A percentile compares a stretch with the other conserved stretches of the same genome.
Conservation (phyloP, 768 basidiomycete genomes). For the Sarcodon aspratus region DNA sequence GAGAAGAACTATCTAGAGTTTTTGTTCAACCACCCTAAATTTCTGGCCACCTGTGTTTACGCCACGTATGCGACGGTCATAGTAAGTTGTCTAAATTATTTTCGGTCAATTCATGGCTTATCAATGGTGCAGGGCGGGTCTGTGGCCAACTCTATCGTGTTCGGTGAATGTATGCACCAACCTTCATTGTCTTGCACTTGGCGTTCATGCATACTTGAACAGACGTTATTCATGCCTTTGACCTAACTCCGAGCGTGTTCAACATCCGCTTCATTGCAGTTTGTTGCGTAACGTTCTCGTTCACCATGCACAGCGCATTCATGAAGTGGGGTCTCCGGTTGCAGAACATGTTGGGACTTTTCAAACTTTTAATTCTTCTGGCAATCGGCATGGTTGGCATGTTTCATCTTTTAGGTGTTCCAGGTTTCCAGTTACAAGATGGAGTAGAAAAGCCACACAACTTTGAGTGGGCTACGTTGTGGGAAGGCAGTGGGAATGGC, state of each 20-base stretch:
- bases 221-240: conserved; percentile 52
- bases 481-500: conserved; percentile 45
- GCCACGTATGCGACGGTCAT: conserved; percentile 45
- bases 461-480: conserved; percentile 46
- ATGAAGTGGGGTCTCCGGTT: conserved; percentile 45
- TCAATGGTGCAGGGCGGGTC: conserved; percentile 34
- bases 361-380: conserved; percentile 47
- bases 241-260: conserved; percentile 27
- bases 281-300: conserved; percentile 41
- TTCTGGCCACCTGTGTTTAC: conserved; percentile 48
- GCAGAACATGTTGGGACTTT: conserved; percentile 51
- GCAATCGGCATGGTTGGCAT: conserved; percentile 44
- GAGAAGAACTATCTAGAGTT: conserved; percentile 72
- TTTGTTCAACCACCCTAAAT: conserved; percentile 52
- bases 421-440: conserved; percentile 37
- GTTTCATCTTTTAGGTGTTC: conserved; percentile 33
- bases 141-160: conserved; percentile 50
- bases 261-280: conserved; percentile 44
- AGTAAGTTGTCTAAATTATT: conserved; percentile 22
- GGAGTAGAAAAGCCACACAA: conserved; percentile 41
- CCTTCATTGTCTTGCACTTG: not conserved
- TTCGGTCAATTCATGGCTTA: not conserved
- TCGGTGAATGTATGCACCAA: conserved; percentile 53
- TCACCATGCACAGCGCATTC: conserved; percentile 43
- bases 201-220: not conserved